Base-by-base conservation (phyloP, 345 rosid species). In the Dimocarpus longan region DNA sequence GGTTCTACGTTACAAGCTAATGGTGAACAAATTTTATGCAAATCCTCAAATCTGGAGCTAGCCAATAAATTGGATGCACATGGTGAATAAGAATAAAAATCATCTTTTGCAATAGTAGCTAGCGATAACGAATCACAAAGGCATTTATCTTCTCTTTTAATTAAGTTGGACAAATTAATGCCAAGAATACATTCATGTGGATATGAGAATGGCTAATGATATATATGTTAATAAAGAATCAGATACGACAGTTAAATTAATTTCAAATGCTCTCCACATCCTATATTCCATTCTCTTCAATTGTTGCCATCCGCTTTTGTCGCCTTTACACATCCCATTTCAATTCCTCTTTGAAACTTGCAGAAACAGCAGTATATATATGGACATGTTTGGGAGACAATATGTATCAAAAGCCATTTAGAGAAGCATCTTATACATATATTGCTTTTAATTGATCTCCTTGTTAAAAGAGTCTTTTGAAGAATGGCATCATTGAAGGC, bases 401-500 rank as follows among this genome's bases (percentile, higher is more conserved):
- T 4, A 50, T 28, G 21, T 19, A 72, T 18, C 6, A 8, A 28
- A 40, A 59, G 39, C 37, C 26, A 37, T 73, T 40, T 57, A 46
- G 28, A 32, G n/a, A 32, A 28, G 39, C 22, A 32, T 39, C 42
- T 8, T 2, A 32, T 32, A 32, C 4, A 32, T 32, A 32, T 32
- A 32, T 32, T 32, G 3, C 9, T 3, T 21, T 42, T 62, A 21
- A 6, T 15, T 12, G 21, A 5, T 62, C n/a, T n/a, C 16, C 56
- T 40, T 68, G 7, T 2, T 42, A 16, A 22, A 62, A 13, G 18
- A 57, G n/a, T 43, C 21, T 4, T 46, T 57, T 9, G 39, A 63
- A 5, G 32, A 77, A 85, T 82, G 88, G 82, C 88, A 37, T 82
- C 86, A 46, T 0, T 76, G 81, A 88, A 88, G 78, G 83, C 83